Percentiles rank a stretch among this genome's conserved stretches.
phyloP scores from a whole-genome alignment of 768 basidiomycete genomes.

The Rhodosporidiobolus sp. region DNA sequence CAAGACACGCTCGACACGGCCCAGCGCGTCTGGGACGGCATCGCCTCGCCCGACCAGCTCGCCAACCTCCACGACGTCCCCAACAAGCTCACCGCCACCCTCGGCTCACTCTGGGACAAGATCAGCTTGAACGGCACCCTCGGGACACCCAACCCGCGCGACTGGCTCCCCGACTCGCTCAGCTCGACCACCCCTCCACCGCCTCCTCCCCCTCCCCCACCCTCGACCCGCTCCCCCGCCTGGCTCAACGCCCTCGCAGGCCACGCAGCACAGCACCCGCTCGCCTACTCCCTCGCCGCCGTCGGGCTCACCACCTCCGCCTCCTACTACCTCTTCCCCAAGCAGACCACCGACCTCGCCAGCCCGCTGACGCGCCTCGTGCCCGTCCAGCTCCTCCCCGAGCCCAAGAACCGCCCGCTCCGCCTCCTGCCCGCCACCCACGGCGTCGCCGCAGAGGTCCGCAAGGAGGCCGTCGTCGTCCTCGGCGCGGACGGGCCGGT shows the following conservation, averaged over 20 bases:
- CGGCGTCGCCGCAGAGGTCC: conserved; percentile 22
- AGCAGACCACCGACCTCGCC: background rate
- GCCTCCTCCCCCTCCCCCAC: conserved; percentile 15
- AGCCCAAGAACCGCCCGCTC: conserved; percentile 23
- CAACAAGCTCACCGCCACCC: background rate
- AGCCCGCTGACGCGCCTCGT: conserved; percentile 1
- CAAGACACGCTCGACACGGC: background rate
- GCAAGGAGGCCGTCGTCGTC: conserved; percentile 53
- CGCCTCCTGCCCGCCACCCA: conserved; percentile 7
- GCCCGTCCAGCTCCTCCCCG: conserved; percentile 24
- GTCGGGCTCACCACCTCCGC: background rate
- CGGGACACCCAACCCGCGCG: conserved; percentile 7
- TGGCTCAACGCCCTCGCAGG: background rate
- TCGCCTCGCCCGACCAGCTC: conserved; percentile 9
- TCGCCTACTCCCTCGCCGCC: conserved; percentile 15
- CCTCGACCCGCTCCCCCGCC: background rate
- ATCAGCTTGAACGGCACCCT: conserved; percentile 25
- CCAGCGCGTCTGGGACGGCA: conserved; percentile 5
- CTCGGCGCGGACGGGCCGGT: conserved; percentile 65
- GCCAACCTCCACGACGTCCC: conserved; percentile 18
- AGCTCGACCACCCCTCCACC: background rate
- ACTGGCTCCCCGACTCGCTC: conserved; percentile 16
- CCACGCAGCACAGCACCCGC: conserved; percentile 7
- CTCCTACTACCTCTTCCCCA: conserved; percentile 20
- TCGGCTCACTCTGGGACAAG: conserved; percentile 9